Conservation (phyloP, 108 stramenopile genomes). For the Nitzschia putrida region DNA sequence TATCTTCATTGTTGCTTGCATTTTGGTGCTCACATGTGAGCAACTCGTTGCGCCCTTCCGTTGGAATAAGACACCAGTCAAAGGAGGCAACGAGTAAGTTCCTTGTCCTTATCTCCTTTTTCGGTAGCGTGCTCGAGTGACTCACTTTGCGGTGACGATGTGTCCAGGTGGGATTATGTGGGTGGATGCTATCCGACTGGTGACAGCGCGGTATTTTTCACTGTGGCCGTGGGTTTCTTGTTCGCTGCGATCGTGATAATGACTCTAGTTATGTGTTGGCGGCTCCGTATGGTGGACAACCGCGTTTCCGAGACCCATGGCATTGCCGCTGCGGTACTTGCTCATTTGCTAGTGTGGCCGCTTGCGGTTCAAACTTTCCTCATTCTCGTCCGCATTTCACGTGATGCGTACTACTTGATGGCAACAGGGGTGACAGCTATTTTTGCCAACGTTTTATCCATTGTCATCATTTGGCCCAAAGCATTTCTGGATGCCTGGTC, state of each 20-base stretch:
- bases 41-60: neutral
- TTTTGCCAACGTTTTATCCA: conserved; percentile 9
- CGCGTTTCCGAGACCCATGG: conserved; percentile 10
- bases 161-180: no score
- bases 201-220: neutral
- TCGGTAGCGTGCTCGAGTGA: neutral
- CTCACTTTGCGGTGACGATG: neutral
- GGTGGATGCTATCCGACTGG: no score
- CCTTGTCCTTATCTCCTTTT: neutral
- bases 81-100: neutral
- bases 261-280: conserved; percentile 18
- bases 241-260: conserved; percentile 1
- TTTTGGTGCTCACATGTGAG: neutral
- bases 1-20: neutral
- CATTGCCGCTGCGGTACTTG: conserved; percentile 16
- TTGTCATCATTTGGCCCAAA: conserved; percentile 31
- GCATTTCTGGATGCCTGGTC: neutral
- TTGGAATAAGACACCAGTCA: neutral
- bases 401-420: conserved; percentile 19
- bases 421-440: neutral
- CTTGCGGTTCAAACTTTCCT: conserved; percentile 24
- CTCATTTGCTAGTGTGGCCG: conserved; percentile 16
- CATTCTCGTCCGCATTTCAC: conserved; percentile 11
- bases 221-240: conserved; percentile 8
- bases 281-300: conserved; percentile 12